Conservation (phyloP, 805 yeast genomes). For the Aciculoconidium aculeatum region DNA sequence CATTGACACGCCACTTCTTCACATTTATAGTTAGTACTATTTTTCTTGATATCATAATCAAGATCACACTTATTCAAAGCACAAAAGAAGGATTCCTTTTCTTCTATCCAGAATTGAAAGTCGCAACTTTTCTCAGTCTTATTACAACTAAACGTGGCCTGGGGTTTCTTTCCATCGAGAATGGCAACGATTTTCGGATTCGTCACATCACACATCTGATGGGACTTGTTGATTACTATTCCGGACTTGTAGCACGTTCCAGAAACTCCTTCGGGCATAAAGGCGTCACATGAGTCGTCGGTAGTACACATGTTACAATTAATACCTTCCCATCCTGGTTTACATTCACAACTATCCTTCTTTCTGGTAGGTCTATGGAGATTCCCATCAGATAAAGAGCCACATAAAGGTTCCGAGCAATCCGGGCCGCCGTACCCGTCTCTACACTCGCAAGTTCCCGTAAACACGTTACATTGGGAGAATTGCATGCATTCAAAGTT, state of each 20-base stretch:
- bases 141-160: constrained; percentile 88
- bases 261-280: constrained; percentile 77
- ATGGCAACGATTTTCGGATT: constrained; percentile 79
- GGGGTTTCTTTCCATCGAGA: constrained; percentile 76
- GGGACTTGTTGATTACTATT: constrained; percentile 68
- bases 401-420: constrained; percentile 85
- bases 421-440: constrained; percentile 93
- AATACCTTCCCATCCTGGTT: constrained; percentile 87
- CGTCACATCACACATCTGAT: constrained; percentile 94
- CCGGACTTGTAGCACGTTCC: constrained; percentile 93
- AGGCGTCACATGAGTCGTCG: constrained; percentile 74
- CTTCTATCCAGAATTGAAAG: constrained; percentile 95
- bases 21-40: constrained; percentile 74
- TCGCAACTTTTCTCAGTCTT: constrained; percentile 61
- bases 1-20: constrained; percentile 79
- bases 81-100: constrained; percentile 86
- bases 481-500: constrained; percentile 87
- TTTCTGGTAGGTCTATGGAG: constrained; percentile 59
- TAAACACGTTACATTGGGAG: constrained; percentile 78
- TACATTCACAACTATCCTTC: constrained; percentile 61
- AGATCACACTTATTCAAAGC: constrained; percentile 71
- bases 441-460: constrained; percentile 89
- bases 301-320: constrained; percentile 82
- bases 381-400: constrained; percentile 61
- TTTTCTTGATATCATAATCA: constrained; percentile 53